Conservation (phyloP, 176 grass and related monocot genomes). For the Oryza punctata region DNA sequence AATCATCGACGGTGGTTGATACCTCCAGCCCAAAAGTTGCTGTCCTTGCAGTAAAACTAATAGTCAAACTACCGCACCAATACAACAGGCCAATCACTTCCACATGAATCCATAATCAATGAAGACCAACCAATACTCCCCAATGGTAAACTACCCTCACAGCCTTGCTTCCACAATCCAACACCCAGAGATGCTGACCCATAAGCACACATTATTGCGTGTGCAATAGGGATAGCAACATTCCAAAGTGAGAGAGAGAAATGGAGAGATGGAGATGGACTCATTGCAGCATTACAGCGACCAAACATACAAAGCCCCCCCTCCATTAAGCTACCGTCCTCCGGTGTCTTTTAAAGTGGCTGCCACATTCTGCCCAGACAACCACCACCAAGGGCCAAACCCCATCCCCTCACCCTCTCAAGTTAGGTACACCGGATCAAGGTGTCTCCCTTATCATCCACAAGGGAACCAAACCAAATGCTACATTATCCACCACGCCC, state of each 20-base stretch:
- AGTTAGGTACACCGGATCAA: constrained; percentile 36
- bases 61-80: constrained; percentile 30
- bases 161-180: constrained; percentile 32
- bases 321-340: constrained; percentile 39
- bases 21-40: constrained; percentile 13
- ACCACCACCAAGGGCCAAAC: constrained; percentile 32
- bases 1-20: constrained; percentile 22
- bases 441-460: constrained; percentile 32
- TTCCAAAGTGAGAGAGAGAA: constrained; percentile 7
- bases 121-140: constrained; percentile 28
- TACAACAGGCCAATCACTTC: constrained; percentile 13
- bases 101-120: constrained; percentile 35
- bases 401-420: background rate
- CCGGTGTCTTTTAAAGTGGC: constrained; percentile 38
- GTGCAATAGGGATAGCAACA: constrained; percentile 15
- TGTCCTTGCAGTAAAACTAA: constrained; percentile 28
- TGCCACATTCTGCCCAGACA: constrained; percentile 53
- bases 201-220: constrained; percentile 34
- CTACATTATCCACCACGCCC: background rate
- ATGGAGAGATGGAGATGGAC: background rate
- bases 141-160: constrained; percentile 2
- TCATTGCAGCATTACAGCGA: constrained; percentile 16
- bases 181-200: constrained; percentile 38
- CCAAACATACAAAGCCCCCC: background rate
- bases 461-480: background rate